These are phyloP conservation scores for Symbiodinium natans DNA, from an alignment of 73 alveolate genomes.

Conservation along the genomic window DNA sequence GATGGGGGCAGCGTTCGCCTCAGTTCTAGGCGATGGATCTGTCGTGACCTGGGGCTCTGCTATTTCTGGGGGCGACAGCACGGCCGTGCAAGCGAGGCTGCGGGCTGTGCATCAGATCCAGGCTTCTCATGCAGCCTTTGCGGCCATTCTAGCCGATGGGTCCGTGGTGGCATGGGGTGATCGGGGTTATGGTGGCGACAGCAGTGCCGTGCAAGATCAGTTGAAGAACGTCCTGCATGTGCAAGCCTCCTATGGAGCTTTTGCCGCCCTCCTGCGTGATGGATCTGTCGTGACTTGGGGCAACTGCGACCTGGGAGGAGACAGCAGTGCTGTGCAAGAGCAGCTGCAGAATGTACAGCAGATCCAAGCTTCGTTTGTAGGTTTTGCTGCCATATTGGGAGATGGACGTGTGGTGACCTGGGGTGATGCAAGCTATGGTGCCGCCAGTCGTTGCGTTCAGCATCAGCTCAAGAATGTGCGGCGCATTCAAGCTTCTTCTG, in stretches of 20 bases:
- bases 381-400: neutral
- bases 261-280: neutral
- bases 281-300: neutral
- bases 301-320: neutral
- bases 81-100: neutral
- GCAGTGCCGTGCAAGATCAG: neutral
- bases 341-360: neutral
- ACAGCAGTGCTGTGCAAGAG: neutral
- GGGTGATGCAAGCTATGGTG: neutral
- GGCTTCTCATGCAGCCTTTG: neutral
- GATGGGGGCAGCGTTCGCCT: neutral
- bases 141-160: neutral
- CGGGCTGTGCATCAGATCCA: neutral
- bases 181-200: neutral
- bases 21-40: neutral
- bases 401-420: neutral
- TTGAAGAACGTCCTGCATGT: neutral
- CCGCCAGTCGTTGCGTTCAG: neutral
- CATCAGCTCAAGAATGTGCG: neutral
- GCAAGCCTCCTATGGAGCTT: neutral
- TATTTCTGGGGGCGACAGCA: neutral
- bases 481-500: neutral
- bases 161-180: neutral
- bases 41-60: neutral
- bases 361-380: neutral